phyloP scores from a whole-genome alignment of 257 asterid species.

The Nicotiana otophora region DNA sequence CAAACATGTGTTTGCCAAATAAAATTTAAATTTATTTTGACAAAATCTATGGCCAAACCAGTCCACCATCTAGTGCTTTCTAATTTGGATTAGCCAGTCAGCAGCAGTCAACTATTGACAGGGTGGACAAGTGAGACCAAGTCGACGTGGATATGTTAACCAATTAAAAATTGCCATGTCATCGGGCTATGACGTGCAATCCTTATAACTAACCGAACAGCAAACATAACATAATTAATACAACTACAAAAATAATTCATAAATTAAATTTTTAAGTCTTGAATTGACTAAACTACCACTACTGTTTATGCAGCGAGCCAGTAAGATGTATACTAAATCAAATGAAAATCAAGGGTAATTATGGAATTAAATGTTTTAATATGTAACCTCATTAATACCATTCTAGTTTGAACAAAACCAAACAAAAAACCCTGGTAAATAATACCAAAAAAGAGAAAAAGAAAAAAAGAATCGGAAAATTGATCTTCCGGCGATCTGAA shows the following conservation, averaged over 20 bases:
- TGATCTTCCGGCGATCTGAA: conserved; percentile 18
- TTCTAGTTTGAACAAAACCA: neutral
- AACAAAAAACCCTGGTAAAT: neutral
- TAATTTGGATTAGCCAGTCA: too few species aligned
- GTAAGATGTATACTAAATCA: neutral
- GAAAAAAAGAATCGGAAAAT: conserved; percentile 14
- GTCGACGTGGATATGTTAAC: neutral
- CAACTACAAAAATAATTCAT: neutral
- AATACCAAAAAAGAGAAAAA: neutral
- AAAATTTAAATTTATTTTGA: too few species aligned
- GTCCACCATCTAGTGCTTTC: too few species aligned
- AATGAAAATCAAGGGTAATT: neutral
- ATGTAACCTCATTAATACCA: neutral
- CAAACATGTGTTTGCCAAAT: too few species aligned
- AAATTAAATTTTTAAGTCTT: neutral
- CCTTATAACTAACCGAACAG: neutral
- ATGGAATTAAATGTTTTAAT: too few species aligned
- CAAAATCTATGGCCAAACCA: too few species aligned
- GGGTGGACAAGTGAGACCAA: neutral
- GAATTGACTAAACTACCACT: neutral
- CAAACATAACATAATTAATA: neutral
- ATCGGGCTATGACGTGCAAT: neutral
- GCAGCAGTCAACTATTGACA: neutral
- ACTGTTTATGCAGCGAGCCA: neutral
- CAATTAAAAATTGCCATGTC: neutral